Base-by-base conservation (phyloP, 2,329 filamentous ascomycete species). In the Nigrospora oryzae region DNA sequence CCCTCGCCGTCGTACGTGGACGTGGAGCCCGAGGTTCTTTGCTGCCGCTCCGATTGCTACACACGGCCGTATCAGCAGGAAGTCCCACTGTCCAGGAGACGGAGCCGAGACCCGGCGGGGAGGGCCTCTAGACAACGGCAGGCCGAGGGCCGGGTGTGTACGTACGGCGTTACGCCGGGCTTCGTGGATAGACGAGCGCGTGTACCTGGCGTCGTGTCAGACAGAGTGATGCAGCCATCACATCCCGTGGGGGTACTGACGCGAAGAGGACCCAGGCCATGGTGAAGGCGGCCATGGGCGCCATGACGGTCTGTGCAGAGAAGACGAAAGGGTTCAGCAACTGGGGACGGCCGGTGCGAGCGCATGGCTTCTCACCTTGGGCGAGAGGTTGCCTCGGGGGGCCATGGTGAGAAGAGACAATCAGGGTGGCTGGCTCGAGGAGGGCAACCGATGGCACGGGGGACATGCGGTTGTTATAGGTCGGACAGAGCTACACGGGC, bases 281-380 rank as follows among this genome's bases (percentile, higher is more conserved):
- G 8, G 46, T 48, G 34, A 48, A 48, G 12, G 46, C 46, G 3
- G 46, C 46, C 36, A 48, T 19, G 13, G 46, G 46, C 31, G 46
- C 46, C 37, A 43, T 45, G 6, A 48, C 35, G 40, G 43, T 48
- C 43, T 48, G 23, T 10, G 5, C 8, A 4, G 23, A 10, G 23
- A 28, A 28, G 23, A 28, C 23, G 23, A 10, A 7, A 7, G 23
- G 23, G 10, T 28, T 28, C 23, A 28, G 23, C 23, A 28, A 28
- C 23, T 28, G 7, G 23, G 23, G 23, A 28, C 5, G 23, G 23
- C 5, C 2, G 23, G 23, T 2, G 23, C 5, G 23, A 33, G 23
- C 28, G 15, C 28, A 4, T 7, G 4, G 15, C 19, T 30, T 5
- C 42, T 40, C 36, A 43, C 46, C 42, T 35, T 47, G 1, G 46